A percentile compares a stretch with the other conserved stretches of the same genome.
Conservation (phyloP, 1,284 basidiomycete species). For the Phellopilus nigrolimitatus region DNA sequence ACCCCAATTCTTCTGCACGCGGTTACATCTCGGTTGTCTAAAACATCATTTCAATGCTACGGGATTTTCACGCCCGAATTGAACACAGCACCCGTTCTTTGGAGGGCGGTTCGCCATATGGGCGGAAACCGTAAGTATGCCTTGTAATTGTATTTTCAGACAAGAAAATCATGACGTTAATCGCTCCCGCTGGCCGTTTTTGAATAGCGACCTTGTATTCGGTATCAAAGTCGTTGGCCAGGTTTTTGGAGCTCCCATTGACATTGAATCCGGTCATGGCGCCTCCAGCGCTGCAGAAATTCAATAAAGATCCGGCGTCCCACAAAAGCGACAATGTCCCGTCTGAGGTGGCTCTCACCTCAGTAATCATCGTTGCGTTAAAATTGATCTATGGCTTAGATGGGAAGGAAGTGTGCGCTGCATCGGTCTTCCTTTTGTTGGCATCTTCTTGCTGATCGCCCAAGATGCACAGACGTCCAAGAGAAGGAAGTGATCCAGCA, state of each 20-base stretch:
- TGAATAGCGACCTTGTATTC: conserved; percentile 56
- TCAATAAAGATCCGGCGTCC: conserved; percentile 37
- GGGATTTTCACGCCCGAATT: conserved; percentile 70
- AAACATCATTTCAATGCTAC: conserved; percentile 46
- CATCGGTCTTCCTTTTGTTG: not conserved
- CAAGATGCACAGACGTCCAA: conserved; percentile 40
- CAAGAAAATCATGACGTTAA: not conserved
- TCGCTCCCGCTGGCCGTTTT: not conserved
- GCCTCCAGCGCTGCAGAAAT: conserved; percentile 34
- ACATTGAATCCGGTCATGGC: conserved; percentile 54
- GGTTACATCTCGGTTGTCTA: conserved; percentile 60
- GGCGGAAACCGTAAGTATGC: conserved; percentile 71
- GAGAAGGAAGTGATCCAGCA: conserved; percentile 48
- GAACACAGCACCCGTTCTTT: conserved; percentile 77
- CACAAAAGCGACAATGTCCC: conserved; percentile 60
- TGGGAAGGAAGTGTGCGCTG: conserved; percentile 32
- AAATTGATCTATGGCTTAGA: conserved; percentile 85
- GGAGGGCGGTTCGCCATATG: conserved; percentile 69
- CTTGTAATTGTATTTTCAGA: not conserved
- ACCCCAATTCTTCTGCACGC: conserved; percentile 51
- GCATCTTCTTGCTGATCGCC: not conserved
- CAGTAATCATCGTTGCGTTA: conserved; percentile 63
- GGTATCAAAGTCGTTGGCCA: conserved; percentile 54
- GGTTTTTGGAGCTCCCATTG: conserved; percentile 55
- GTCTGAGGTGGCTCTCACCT: conserved; percentile 71